Evolutionary conservation across 139 green algal genomes (phyloP), one percentile per base, ranked within the genome.

Genomic region (Haematococcus lacustris): DNA sequence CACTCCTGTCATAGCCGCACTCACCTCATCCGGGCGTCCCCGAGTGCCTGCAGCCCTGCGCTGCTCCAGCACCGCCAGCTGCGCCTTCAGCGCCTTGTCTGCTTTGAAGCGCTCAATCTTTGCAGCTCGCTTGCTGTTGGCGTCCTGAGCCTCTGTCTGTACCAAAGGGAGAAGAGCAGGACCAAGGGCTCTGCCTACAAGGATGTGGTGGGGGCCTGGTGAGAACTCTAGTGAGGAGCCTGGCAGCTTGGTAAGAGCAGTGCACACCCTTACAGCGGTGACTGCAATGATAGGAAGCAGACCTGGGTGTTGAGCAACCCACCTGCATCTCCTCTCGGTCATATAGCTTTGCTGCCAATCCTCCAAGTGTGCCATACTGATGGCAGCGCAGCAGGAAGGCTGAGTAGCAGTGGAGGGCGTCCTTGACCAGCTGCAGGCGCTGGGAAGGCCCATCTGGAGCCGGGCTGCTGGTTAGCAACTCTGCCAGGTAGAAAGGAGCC

Each of bases 61-160:
- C 64, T 81, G 70, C 70, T 85, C 41, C 38, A 91, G 9, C 40
- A 73, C 70, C 3, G 70, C 75, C 5, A 83, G 33, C 37, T 76
- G 51, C 3, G 72, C 73, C 38, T 62, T 77, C 59, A 84, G 66
- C n/a, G 71, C 69, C 53, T 64, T 64, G 53, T 64, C 53, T 30
- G 53, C 53, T 66, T 88, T 90, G 75, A 90, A 91, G 39, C 78
- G 75, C 62, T 81, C 76, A n/a, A 91, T 83, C 66, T 91, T 91
- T 38, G 77, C 64, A 17, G 70, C 62, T 2, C 86, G 72, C 38
- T 51, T 39, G 0, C 64, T 76, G 47, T 60, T 51, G 1, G 86
- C 51, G 66, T 88, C 85, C 38, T 53, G 43, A 53, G n/a, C n/a
- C n/a, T n/a, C n/a, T n/a, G n/a, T n/a, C n/a, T n/a, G n/a, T n/a